Evolutionary conservation across 2,329 filamentous ascomycete genomes (phyloP).

Genomic region (Cadophora sp.): DNA sequence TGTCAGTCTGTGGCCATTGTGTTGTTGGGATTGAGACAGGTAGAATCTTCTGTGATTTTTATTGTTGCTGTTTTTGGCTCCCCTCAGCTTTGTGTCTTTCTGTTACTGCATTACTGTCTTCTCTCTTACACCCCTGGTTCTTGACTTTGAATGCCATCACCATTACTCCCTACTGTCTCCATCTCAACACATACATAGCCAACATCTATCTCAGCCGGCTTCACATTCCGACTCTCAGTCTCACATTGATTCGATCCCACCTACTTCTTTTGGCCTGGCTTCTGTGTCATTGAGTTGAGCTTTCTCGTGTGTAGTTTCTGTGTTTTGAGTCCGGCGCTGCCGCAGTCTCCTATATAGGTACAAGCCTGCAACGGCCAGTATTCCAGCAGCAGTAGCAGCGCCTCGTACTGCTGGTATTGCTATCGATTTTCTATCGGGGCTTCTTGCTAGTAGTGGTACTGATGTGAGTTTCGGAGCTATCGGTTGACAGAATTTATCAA

Average conservation of each 20-base stretch:
- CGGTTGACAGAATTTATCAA: background rate
- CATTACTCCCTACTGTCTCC: background rate
- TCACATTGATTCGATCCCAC: background rate
- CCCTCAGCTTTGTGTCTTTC: background rate
- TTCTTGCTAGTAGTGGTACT: background rate
- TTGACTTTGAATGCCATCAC: background rate
- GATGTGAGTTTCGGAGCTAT: too few species aligned
- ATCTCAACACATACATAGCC: background rate
- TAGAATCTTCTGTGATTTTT: background rate
- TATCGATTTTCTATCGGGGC: background rate
- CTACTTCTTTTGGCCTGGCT: background rate
- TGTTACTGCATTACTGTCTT: background rate
- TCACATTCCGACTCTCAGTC: background rate
- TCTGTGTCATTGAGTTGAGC: background rate
- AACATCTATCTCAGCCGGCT: background rate
- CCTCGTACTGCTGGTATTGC: background rate
- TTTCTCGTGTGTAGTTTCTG: background rate
- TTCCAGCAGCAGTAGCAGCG: background rate
- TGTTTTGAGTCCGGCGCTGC: background rate
- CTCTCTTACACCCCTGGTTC: background rate
- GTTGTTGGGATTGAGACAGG: background rate
- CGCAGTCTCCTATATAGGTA: background rate
- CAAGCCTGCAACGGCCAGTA: background rate
- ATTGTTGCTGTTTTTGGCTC: background rate
- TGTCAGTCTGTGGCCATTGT: background rate